Percentiles rank a stretch among this genome's conserved stretches.
These are phyloP conservation scores for Stachybotrys echinatus DNA, from an alignment of 2,329 filamentous ascomycete species.

Conservation along the genomic window DNA sequence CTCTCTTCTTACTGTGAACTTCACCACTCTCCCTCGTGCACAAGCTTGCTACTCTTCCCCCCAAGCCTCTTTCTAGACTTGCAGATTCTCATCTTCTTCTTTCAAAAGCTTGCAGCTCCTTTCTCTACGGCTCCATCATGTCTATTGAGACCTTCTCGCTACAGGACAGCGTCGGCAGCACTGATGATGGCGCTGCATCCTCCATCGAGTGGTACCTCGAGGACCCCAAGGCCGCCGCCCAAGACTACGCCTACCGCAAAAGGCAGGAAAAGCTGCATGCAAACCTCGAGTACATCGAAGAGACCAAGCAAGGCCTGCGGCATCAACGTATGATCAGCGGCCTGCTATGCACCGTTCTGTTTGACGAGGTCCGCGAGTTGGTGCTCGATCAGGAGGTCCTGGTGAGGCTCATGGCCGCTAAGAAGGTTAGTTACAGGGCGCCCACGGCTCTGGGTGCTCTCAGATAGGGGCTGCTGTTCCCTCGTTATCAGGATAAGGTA, in stretches of 20 bases:
- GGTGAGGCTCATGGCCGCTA: not conserved
- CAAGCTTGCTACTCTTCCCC: too few species aligned
- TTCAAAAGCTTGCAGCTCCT: too few species aligned
- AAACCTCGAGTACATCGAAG: not conserved
- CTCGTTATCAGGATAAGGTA: not conserved
- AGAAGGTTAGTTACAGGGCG: not conserved
- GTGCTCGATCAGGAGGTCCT: not conserved
- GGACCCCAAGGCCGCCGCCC: not conserved
- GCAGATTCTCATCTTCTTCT: too few species aligned
- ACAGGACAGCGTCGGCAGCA: not conserved
- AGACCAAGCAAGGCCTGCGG: not conserved
- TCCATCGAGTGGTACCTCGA: not conserved
- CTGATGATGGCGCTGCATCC: not conserved
- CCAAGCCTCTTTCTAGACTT: too few species aligned
- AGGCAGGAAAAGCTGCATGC: not conserved
- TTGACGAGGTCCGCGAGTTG: not conserved
- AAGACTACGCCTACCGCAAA: not conserved
- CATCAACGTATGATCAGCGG: not conserved
- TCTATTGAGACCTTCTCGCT: not conserved
- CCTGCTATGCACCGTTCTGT: not conserved
- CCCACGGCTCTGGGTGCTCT: not conserved
- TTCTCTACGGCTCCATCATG: too few species aligned
- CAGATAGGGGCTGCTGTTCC: not conserved
- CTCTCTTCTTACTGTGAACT: too few species aligned
- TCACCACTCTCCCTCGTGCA: too few species aligned